Percentiles rank a stretch among this genome's conserved stretches.
phyloP scores from a whole-genome alignment of 179 eudicot genomes.

The Camellia oleifera region DNA sequence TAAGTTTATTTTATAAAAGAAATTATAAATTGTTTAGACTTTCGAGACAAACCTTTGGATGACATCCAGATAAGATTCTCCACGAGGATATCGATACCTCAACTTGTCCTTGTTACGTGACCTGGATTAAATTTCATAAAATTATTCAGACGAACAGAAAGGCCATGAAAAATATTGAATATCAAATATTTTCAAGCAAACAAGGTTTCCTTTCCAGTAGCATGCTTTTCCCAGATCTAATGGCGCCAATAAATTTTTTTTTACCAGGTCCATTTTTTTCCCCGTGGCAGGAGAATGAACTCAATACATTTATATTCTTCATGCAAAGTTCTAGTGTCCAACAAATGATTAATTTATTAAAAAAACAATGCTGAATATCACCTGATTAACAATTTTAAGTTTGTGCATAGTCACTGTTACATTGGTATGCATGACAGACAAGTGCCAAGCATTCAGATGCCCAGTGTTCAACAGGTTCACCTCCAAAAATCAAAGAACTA shows the following conservation, averaged over 20 bases:
- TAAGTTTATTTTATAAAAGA: not conserved
- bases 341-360: not conserved
- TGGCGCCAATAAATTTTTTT: not conserved
- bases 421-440: not conserved
- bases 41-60: conserved; percentile 56
- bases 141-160: conserved; percentile 14
- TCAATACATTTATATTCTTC: not conserved
- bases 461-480: not conserved
- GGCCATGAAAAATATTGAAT: not conserved
- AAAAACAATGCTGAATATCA: not conserved
- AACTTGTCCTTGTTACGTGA: conserved; percentile 88
- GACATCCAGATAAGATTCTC: conserved; percentile 96
- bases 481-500: too few species aligned
- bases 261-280: not conserved
- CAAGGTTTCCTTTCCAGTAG: not conserved
- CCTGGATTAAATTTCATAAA: conserved; percentile 32
- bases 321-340: not conserved
- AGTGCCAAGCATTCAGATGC: not conserved
- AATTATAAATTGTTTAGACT: not conserved
- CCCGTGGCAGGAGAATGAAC: not conserved
- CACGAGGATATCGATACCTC: conserved; percentile 96
- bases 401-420: not conserved
- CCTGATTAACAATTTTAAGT: not conserved
- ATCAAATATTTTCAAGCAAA: not conserved
- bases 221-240: not conserved